These are phyloP conservation scores for Leucoagaricus sp. DNA, from an alignment of 1,284 basidiomycete genomes.

Conservation along the genomic window DNA sequence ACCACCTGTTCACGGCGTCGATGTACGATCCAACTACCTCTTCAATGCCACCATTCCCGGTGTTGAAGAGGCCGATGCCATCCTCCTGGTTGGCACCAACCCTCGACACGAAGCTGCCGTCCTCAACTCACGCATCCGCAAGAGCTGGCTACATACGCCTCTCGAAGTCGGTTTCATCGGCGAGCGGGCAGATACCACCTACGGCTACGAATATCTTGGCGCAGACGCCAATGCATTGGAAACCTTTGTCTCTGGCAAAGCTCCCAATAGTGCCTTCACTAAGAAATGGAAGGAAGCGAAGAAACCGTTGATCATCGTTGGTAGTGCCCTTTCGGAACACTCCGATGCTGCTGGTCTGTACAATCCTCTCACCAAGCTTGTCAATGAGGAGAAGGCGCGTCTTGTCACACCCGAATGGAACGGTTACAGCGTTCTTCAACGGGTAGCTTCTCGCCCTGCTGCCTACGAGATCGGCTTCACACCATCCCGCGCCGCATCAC, in stretches of 20 bases:
- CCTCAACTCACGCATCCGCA: slow-evolving; percentile 95
- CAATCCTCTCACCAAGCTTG: slow-evolving; percentile 79
- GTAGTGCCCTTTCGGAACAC: slow-evolving; percentile 87
- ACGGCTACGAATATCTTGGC: slow-evolving; percentile 93
- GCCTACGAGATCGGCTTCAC: slow-evolving; percentile 96
- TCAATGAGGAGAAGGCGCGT: slow-evolving; percentile 75
- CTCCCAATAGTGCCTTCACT: slow-evolving; percentile 61
- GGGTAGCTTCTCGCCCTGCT: slow-evolving; percentile 89
- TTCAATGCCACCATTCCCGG: slow-evolving; percentile 96
- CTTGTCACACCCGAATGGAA: slow-evolving; percentile 94
- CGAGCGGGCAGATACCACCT: slow-evolving; percentile 89
- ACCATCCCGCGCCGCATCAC: slow-evolving; percentile 76
- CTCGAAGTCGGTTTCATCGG: slow-evolving; percentile 91
- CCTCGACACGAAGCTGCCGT: slow-evolving; percentile 98
- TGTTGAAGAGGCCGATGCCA: slow-evolving; percentile 89
- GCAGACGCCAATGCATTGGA: slow-evolving; percentile 77
- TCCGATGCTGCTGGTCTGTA: slow-evolving; percentile 83
- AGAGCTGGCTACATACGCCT: slow-evolving; percentile 87
- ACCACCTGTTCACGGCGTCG: slow-evolving; percentile 79
- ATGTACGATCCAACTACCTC: slow-evolving; percentile 95
- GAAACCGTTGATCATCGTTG: slow-evolving; percentile 93
- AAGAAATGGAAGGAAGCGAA: slow-evolving; percentile 90
- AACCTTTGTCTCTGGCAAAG: slow-evolving; percentile 78
- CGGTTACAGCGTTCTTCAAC: slow-evolving; percentile 91
- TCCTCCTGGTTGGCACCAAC: slow-evolving; percentile 96